phyloP scores from a whole-genome alignment of 2,329 filamentous ascomycete genomes.

The Hypoxylon sp. region DNA sequence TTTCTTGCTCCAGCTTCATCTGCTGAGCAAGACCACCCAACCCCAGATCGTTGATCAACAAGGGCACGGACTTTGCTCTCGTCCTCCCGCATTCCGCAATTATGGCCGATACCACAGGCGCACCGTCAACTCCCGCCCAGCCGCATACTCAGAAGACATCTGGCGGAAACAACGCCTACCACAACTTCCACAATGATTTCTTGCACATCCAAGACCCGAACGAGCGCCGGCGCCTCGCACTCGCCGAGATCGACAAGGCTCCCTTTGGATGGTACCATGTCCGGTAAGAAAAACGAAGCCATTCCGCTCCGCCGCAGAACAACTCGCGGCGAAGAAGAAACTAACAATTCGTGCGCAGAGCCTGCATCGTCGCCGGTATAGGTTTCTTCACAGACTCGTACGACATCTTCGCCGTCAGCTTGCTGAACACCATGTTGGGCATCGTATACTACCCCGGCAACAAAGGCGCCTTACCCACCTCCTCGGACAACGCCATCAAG shows the following conservation, averaged over 20 bases:
- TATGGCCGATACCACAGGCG: conserved; percentile 38
- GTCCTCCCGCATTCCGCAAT: conserved; percentile 4
- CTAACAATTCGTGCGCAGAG: conserved; percentile 53
- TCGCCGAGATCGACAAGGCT: conserved; percentile 83
- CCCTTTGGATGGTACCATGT: conserved; percentile 88
- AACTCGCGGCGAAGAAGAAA: neutral
- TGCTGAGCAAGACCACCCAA: conserved; percentile 1
- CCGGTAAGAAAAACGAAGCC: conserved; percentile 45
- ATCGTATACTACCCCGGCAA: conserved; percentile 77
- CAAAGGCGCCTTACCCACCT: conserved; percentile 67
- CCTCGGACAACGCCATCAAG: conserved; percentile 83
- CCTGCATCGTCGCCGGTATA: conserved; percentile 79
- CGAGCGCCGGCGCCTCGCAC: conserved; percentile 79
- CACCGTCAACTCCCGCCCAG: conserved; percentile 14
- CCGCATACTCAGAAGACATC: conserved; percentile 55
- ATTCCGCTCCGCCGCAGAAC: neutral
- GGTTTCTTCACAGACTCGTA: conserved; percentile 92
- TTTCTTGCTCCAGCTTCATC: conserved; percentile 6
- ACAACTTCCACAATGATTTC: conserved; percentile 82
- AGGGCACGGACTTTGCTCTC: conserved; percentile 15
- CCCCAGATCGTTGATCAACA: conserved; percentile 1
- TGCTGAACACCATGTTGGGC: conserved; percentile 78
- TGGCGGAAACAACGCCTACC: conserved; percentile 75
- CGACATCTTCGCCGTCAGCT: conserved; percentile 80
- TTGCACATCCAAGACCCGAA: conserved; percentile 72